Conservation (phyloP, 2,329 filamentous ascomycete genomes). For the Colletotrichum horii region DNA sequence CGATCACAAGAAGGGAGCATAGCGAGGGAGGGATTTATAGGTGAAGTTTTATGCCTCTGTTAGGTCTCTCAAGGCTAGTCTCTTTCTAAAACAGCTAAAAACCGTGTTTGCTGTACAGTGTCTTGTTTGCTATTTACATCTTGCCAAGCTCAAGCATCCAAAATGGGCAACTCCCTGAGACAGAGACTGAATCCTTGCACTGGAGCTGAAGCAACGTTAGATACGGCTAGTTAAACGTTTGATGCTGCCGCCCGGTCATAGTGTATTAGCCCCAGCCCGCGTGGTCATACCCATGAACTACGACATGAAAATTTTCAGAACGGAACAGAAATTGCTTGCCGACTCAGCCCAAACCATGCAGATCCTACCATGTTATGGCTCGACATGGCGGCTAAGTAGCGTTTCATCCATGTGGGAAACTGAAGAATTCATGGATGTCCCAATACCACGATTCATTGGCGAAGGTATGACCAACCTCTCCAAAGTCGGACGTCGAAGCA, state of each 20-base stretch:
- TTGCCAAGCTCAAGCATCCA: neutral
- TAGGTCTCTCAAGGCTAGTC: neutral
- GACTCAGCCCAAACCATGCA: neutral
- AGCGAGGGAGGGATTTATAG: neutral
- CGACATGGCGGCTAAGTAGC: too few relatives aligned
- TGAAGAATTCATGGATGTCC: accelerated
- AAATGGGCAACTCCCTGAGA: neutral
- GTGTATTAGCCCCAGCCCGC: neutral
- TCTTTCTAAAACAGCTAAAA: neutral
- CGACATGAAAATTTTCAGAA: neutral
- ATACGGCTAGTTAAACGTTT: neutral
- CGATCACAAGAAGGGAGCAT: neutral
- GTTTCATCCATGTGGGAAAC: too few relatives aligned
- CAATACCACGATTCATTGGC: neutral
- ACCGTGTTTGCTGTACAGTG: neutral
- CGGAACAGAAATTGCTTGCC: neutral
- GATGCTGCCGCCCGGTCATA: too few relatives aligned
- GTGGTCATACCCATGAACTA: neutral
- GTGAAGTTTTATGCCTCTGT: neutral
- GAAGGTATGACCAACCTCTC: neutral
- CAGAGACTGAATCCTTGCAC: neutral
- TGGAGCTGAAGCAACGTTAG: neutral
- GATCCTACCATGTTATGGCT: neutral
- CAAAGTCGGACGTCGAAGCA: accelerated
- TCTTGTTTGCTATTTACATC: neutral